These are phyloP conservation scores for Debaryomyces fabryi DNA, from an alignment of 1,139 yeast genomes.

Conservation along the genomic window DNA sequence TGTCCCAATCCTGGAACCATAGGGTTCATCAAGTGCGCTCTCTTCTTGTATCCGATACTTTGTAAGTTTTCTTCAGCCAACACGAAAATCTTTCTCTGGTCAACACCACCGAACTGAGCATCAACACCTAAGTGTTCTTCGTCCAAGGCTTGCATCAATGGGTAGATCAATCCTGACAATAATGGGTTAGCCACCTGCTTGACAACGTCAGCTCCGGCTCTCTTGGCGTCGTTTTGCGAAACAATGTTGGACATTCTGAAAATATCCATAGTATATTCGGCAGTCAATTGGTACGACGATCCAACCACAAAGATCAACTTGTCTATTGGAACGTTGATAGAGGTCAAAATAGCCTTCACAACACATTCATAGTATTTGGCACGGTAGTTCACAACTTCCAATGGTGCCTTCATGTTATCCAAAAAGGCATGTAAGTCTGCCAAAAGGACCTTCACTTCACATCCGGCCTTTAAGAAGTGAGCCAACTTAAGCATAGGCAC, in stretches of 20 bases:
- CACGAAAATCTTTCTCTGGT: constrained; percentile 96
- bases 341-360: constrained; percentile 79
- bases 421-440: constrained; percentile 98
- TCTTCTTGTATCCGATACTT: constrained; percentile 86
- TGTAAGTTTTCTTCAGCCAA: constrained; percentile 95
- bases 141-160: constrained; percentile 98
- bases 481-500: constrained; percentile 98
- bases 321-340: constrained; percentile 91
- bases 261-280: constrained; percentile 83
- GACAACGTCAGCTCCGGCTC: constrained; percentile 99
- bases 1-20: constrained; percentile 98
- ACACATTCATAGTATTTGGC: constrained; percentile 85
- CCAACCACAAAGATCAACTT: constrained; percentile 84
- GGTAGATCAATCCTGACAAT: constrained; percentile 91
- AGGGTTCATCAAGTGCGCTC: constrained; percentile 98
- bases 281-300: constrained; percentile 78
- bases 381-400: constrained; percentile 86
- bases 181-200: constrained; percentile 95
- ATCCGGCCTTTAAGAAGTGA: constrained; percentile 92
- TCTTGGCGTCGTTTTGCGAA: constrained; percentile 93
- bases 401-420: constrained; percentile 98
- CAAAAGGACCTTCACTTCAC: constrained; percentile 86
- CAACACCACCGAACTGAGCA: constrained; percentile 98
- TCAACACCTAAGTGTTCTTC: constrained; percentile 89
- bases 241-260: constrained; percentile 82